Conservation (phyloP, 495 filamentous ascomycete species). For the Neurospora sp. region DNA sequence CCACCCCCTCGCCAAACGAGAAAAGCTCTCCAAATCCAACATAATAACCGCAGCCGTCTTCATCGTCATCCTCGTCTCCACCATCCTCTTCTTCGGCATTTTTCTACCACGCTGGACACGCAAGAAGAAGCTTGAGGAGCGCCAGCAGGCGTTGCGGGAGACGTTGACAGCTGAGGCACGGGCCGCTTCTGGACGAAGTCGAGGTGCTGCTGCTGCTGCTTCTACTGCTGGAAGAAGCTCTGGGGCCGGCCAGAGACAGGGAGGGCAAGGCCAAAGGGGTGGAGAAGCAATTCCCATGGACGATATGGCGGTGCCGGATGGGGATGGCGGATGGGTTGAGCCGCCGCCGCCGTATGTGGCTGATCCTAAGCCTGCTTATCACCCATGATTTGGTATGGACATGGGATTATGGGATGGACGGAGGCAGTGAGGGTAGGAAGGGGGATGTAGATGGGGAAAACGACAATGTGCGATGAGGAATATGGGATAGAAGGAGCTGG, state of each 20-base stretch:
- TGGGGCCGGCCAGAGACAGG: not conserved
- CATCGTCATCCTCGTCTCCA: not conserved
- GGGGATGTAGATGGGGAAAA: not conserved
- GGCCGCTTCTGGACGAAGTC: not conserved
- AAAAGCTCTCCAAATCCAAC: not conserved
- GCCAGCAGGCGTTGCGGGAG: not conserved
- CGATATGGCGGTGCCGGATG: not conserved
- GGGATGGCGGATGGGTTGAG: not conserved
- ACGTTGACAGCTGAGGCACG: not conserved
- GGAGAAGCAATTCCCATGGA: not conserved
- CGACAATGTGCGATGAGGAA: not conserved
- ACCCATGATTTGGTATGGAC: not conserved
- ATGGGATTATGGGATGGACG: not conserved
- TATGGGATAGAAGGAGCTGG: not conserved
- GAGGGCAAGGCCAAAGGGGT: not conserved
- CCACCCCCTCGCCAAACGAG: not conserved
- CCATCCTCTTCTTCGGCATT: not conserved
- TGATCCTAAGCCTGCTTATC: not conserved
- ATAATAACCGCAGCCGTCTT: not conserved
- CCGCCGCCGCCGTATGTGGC: not conserved
- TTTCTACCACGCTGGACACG: not conserved
- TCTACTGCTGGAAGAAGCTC: not conserved
- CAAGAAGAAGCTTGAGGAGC: not conserved
- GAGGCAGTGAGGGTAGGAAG: not conserved
- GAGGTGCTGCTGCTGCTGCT: too few relatives aligned